Evolutionary conservation across 1,284 basidiomycete species (phyloP).

Genomic region (Ganoderma sinense): DNA sequence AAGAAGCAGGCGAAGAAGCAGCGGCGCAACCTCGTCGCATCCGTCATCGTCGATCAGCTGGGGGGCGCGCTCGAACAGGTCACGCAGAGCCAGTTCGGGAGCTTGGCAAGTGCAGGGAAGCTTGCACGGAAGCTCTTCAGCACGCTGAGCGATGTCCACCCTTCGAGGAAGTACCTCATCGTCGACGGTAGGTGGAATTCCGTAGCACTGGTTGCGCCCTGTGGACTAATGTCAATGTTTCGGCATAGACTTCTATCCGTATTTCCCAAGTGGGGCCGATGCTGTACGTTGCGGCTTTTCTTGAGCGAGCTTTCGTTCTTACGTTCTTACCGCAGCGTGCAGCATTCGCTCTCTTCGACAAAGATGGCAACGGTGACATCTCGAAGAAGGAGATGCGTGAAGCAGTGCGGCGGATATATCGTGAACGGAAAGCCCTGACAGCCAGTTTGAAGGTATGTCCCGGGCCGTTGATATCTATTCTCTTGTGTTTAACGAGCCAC

Average conservation of each 20-base stretch:
- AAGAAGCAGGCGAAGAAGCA: conserved; percentile 43
- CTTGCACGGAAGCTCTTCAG: conserved; percentile 81
- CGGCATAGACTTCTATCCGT: conserved; percentile 72
- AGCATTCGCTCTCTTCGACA: conserved; percentile 83
- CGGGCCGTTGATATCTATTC: background rate
- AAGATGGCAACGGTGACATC: conserved; percentile 87
- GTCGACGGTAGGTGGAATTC: conserved; percentile 61
- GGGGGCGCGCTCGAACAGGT: conserved; percentile 76
- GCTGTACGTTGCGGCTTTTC: conserved; percentile 56
- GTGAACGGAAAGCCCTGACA: conserved; percentile 78
- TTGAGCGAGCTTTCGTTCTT: background rate
- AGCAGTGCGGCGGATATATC: conserved; percentile 84
- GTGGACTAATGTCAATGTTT: background rate
- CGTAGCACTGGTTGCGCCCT: conserved; percentile 9
- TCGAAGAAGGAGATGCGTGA: conserved; percentile 85
- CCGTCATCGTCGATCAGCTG: conserved; percentile 75
- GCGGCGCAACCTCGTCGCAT: conserved; percentile 61
- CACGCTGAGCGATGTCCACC: conserved; percentile 66
- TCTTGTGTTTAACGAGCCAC: background rate
- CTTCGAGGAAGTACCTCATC: conserved; percentile 63
- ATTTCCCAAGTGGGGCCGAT: conserved; percentile 76
- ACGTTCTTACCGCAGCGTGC: conserved; percentile 53
- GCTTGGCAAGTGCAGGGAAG: conserved; percentile 73
- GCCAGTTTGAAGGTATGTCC: conserved; percentile 69
- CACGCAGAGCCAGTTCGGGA: conserved; percentile 62